phyloP scores from a whole-genome alignment of 208 protist genomes.

The Trypanosoma melophagium region DNA sequence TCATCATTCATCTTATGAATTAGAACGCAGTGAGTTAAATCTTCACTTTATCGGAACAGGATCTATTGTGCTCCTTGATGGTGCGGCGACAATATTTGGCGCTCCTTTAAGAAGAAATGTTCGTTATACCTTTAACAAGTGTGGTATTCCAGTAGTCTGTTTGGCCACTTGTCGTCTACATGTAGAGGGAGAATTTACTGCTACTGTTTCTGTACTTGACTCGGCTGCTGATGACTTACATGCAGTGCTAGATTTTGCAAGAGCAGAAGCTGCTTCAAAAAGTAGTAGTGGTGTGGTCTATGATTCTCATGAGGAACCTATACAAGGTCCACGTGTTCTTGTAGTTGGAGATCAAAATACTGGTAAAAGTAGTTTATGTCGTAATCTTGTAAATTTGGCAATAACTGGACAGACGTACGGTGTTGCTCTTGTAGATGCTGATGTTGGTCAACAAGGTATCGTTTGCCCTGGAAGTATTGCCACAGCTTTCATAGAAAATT shows the following conservation, averaged over 20 bases:
- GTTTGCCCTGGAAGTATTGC: constrained; percentile 73
- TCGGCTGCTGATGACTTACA: constrained; percentile 52
- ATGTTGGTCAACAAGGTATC: constrained; percentile 75
- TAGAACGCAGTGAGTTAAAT: constrained; percentile 29
- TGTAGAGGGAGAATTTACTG: constrained; percentile 44
- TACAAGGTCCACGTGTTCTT: constrained; percentile 60
- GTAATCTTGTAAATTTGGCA: constrained; percentile 70
- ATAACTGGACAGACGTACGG: constrained; percentile 32
- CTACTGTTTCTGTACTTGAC: constrained; percentile 21
- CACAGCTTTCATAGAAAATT: constrained; percentile 58
- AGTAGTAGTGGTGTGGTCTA: neutral
- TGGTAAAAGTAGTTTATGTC: constrained; percentile 59
- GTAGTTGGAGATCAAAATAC: constrained; percentile 74
- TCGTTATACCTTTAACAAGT: constrained; percentile 55
- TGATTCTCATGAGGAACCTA: constrained; percentile 11
- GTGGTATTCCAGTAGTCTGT: constrained; percentile 47
- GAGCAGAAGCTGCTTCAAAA: constrained; percentile 40
- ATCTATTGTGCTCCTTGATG: constrained; percentile 53
- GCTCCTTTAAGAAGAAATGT: constrained; percentile 53
- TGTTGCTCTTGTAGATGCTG: constrained; percentile 69
- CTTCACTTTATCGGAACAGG: constrained; percentile 28
- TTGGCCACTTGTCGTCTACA: constrained; percentile 37
- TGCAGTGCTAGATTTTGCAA: constrained; percentile 46
- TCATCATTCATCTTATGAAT: constrained; percentile 18
- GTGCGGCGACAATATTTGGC: constrained; percentile 46